Evolutionary conservation across 495 filamentous ascomycete genomes (phyloP).

Genomic region (Aspergillus panamensis): DNA sequence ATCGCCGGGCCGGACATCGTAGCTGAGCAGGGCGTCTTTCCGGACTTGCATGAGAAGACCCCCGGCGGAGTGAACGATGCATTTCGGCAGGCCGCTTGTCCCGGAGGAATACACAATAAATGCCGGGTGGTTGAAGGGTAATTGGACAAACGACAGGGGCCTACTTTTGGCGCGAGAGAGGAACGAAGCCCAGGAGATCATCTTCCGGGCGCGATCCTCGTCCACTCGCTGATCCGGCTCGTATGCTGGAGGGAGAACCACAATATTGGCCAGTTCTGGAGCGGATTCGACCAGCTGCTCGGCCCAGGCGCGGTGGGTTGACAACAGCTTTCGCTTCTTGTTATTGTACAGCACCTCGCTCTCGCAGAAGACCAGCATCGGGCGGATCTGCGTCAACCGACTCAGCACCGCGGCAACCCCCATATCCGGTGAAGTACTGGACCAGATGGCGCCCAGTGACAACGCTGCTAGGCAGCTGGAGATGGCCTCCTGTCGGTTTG

Average conservation of each 20-base stretch:
- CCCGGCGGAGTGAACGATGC: conserved; percentile 67
- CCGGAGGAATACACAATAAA: conserved; percentile 68
- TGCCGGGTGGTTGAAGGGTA: conserved; percentile 64
- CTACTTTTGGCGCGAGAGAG: background rate
- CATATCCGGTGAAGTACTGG: conserved; percentile 72
- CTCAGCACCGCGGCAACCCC: conserved; percentile 71
- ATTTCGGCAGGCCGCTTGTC: conserved; percentile 70
- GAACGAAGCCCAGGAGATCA: background rate
- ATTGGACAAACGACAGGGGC: conserved; percentile 50
- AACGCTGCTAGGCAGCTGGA: conserved; percentile 59
- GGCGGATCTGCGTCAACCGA: conserved; percentile 65
- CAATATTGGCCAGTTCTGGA: background rate
- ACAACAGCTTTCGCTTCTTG: no score
- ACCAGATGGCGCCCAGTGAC: conserved; percentile 70
- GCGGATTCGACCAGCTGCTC: no score
- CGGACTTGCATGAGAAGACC: conserved; percentile 52
- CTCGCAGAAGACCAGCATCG: conserved; percentile 28
- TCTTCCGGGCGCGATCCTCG: no score
- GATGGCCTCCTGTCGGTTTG: conserved; percentile 67
- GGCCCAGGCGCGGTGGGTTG: no score
- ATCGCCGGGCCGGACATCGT: conserved; percentile 43
- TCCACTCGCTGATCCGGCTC: no score
- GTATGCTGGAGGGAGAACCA: conserved; percentile 68
- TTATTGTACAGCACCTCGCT: no score
- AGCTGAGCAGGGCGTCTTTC: conserved; percentile 62